A percentile compares a stretch with the other conserved stretches of the same genome.
Evolutionary conservation across 2,329 filamentous ascomycete genomes (phyloP).

Genomic region (Fusarium falciforme): DNA sequence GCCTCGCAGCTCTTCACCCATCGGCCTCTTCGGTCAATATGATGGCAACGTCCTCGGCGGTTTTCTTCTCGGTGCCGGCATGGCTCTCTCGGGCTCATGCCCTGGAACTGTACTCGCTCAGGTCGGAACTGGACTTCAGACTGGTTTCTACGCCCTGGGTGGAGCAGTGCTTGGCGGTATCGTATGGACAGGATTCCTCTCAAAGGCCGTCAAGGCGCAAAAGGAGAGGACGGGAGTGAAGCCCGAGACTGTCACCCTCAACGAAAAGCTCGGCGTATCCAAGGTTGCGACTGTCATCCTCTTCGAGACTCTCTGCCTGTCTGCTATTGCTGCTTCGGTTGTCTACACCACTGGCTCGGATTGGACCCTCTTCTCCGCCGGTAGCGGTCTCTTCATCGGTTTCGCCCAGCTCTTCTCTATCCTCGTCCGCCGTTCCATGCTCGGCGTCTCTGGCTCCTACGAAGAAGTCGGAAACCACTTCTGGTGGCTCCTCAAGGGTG

Average conservation of each 20-base stretch:
- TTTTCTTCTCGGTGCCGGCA: conserved; percentile 70
- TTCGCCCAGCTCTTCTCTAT: conserved; percentile 68
- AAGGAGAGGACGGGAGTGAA: conserved; percentile 41
- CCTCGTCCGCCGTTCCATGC: conserved; percentile 61
- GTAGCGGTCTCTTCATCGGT: conserved; percentile 70
- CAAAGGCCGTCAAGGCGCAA: conserved; percentile 47
- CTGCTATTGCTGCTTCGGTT: conserved; percentile 53
- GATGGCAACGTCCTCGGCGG: conserved; percentile 76
- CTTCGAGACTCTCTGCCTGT: conserved; percentile 57
- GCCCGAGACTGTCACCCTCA: conserved; percentile 49
- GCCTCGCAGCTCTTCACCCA: conserved; percentile 62
- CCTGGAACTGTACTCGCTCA: conserved; percentile 74
- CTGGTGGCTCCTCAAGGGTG: conserved; percentile 54
- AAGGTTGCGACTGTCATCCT: conserved; percentile 51
- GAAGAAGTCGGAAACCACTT: conserved; percentile 70
- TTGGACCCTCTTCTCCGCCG: conserved; percentile 54
- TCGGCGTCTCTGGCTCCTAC: conserved; percentile 72
- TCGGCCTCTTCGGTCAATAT: conserved; percentile 65
- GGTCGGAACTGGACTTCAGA: conserved; percentile 62
- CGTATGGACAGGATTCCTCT: conserved; percentile 59
- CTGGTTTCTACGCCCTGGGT: conserved; percentile 63
- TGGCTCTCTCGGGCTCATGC: conserved; percentile 73
- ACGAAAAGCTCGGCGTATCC: conserved; percentile 55
- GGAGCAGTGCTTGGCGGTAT: conserved; percentile 69
- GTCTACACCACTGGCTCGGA: conserved; percentile 41